A percentile compares a stretch with the other conserved stretches of the same genome.
These are phyloP conservation scores for Breviolum minutum DNA, from an alignment of 73 alveolate species.

Conservation along the genomic window DNA sequence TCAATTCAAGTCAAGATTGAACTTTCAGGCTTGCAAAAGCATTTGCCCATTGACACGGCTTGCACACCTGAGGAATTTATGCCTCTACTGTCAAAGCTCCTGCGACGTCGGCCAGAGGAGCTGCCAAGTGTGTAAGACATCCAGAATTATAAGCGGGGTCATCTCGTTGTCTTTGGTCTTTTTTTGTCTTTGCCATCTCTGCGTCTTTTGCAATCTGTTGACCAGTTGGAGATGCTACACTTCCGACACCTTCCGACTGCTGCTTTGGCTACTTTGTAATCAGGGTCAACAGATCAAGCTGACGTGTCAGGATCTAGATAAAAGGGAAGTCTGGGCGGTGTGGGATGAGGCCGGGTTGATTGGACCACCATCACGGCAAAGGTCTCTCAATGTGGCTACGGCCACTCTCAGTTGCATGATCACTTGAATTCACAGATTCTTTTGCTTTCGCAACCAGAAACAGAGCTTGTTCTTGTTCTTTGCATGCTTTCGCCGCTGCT, in stretches of 20 bases:
- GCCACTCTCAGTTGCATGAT: too few species aligned
- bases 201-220: too few species aligned
- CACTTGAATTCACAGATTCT: too few species aligned
- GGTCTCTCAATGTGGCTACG: too few species aligned
- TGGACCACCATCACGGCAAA: not conserved
- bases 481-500: not conserved
- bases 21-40: not conserved
- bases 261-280: too few species aligned
- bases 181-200: too few species aligned
- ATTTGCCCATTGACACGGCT: not conserved
- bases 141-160: too few species aligned
- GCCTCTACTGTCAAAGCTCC: slow-evolving; percentile 51
- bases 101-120: slow-evolving; percentile 67
- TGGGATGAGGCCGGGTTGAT: slow-evolving; percentile 61
- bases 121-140: not conserved
- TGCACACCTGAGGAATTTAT: slow-evolving; percentile 33
- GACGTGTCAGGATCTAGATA: slow-evolving; percentile 67
- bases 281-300: not conserved
- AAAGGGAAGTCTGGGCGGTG: slow-evolving; percentile 78
- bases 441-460: too few species aligned
- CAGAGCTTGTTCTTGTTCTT: too few species aligned
- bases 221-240: too few species aligned
- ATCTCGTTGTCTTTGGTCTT: too few species aligned
- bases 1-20: not conserved
- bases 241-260: too few species aligned